Evolutionary conservation across 768 basidiomycete species (phyloP).

Genomic region (Mycena galopus): DNA sequence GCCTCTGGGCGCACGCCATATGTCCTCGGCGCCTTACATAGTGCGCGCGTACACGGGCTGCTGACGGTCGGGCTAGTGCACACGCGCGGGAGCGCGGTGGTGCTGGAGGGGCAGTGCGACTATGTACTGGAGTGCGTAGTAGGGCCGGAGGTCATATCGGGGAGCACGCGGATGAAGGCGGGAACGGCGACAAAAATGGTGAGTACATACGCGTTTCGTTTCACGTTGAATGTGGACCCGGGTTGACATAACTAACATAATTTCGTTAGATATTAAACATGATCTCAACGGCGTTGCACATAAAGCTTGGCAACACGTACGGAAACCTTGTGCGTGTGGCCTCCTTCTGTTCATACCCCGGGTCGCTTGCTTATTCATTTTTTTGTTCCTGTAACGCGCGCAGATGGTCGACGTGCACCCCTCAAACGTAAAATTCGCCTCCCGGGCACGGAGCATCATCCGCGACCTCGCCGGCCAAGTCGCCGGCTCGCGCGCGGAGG

Average conservation of each 20-base stretch:
- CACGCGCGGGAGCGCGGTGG: constrained; percentile 44
- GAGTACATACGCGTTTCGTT: not conserved
- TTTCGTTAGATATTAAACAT: constrained; percentile 53
- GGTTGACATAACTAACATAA: not conserved
- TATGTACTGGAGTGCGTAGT: constrained; percentile 47
- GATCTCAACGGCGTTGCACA: constrained; percentile 52
- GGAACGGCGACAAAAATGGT: constrained; percentile 56
- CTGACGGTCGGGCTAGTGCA: constrained; percentile 49
- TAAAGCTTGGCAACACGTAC: constrained; percentile 51
- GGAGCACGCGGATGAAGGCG: constrained; percentile 52
- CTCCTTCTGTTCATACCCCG: not conserved
- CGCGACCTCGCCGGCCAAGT: constrained; percentile 40
- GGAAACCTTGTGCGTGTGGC: constrained; percentile 45
- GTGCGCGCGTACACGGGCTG: constrained; percentile 39
- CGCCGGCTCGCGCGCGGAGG: constrained; percentile 20
- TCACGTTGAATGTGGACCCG: not conserved
- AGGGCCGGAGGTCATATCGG: constrained; percentile 49
- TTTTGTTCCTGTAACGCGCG: not conserved
- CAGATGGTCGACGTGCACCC: constrained; percentile 53
- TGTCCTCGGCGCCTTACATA: constrained; percentile 47
- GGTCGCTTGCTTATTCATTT: not conserved
- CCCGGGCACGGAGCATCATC: constrained; percentile 48
- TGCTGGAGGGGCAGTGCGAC: constrained; percentile 40
- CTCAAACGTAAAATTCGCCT: constrained; percentile 47
- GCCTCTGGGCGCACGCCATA: constrained; percentile 53